Evolutionary conservation across 1,284 basidiomycete species (phyloP).

Genomic region (Calocybe gambosa): DNA sequence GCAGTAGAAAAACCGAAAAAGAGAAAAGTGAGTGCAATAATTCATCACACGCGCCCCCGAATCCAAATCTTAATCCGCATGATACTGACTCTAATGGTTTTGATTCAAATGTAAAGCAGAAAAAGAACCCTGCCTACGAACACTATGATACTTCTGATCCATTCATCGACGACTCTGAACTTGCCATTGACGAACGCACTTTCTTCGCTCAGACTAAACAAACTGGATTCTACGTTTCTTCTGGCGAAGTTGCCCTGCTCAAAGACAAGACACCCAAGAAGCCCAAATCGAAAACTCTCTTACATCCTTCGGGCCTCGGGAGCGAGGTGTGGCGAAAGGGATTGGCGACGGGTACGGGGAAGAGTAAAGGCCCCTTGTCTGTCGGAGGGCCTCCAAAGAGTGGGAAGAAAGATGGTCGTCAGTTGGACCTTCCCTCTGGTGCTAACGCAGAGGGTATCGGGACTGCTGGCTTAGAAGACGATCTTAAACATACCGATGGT

Average conservation of each 20-base stretch:
- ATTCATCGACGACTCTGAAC: conserved; percentile 97
- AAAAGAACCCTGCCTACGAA: conserved; percentile 55
- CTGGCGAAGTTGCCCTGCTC: conserved; percentile 79
- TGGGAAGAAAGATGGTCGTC: background rate
- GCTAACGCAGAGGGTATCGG: conserved; percentile 13
- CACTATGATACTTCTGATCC: conserved; percentile 90
- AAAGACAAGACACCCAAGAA: conserved; percentile 72
- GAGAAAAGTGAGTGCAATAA: conserved; percentile 30
- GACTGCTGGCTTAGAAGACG: conserved; percentile 4
- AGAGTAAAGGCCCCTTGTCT: background rate
- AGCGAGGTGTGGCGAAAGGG: background rate
- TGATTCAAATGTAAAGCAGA: conserved; percentile 24
- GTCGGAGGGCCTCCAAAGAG: background rate
- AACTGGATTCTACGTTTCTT: conserved; percentile 90
- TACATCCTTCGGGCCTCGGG: background rate
- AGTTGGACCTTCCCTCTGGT: background rate
- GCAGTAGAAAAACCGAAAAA: conserved; percentile 24
- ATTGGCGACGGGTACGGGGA: background rate
- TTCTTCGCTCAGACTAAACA: conserved; percentile 92
- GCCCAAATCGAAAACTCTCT: conserved; percentile 48
- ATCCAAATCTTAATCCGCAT: background rate
- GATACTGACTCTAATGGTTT: background rate
- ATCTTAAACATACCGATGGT: background rate
- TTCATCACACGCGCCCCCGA: background rate
- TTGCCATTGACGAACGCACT: conserved; percentile 84